These are phyloP conservation scores for Calonectria henricotiae DNA, from an alignment of 2,329 filamentous ascomycete species.

Conservation along the genomic window DNA sequence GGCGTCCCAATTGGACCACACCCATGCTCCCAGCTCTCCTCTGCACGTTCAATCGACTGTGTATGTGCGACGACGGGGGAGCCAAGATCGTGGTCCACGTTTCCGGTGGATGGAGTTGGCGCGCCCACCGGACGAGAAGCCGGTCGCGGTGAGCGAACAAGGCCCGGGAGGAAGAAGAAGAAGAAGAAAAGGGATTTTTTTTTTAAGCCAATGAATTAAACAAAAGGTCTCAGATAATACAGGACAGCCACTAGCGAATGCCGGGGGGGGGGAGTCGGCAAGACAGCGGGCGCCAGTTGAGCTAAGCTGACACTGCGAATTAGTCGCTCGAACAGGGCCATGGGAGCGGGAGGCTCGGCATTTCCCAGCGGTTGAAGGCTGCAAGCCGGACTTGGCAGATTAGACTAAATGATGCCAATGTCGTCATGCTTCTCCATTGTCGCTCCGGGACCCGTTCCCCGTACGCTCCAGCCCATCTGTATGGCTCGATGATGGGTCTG, in stretches of 20 bases:
- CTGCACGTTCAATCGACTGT: not conserved
- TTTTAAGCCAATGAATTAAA: not conserved
- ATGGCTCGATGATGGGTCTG: slow-evolving; percentile 22
- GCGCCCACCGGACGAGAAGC: slow-evolving; percentile 17
- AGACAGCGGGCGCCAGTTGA: slow-evolving; percentile 6
- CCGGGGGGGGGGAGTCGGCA: not conserved
- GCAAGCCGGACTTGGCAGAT: slow-evolving; percentile 25
- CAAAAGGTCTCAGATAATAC: not conserved
- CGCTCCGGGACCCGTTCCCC: not conserved
- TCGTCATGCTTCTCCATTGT: slow-evolving; percentile 28
- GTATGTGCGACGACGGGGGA: not conserved
- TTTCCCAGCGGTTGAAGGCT: slow-evolving; percentile 20
- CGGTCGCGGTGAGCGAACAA: slow-evolving; percentile 2
- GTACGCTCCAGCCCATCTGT: slow-evolving; percentile 6
- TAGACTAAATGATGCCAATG: slow-evolving; percentile 3
- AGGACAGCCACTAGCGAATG: not conserved
- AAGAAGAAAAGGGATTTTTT: no score
- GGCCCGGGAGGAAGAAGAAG: not conserved
- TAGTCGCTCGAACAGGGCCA: slow-evolving; percentile 9
- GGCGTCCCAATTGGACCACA: slow-evolving; percentile 1
- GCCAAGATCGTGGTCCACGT: slow-evolving; percentile 11
- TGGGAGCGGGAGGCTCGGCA: slow-evolving; percentile 30
- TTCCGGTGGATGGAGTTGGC: slow-evolving; percentile 26
- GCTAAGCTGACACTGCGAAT: slow-evolving; percentile 10
- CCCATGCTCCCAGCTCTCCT: not conserved